Percentiles rank a stretch among this genome's conserved stretches.
These are phyloP conservation scores for Theileria orientalis DNA, from an alignment of 169 alveolate genomes.

Conservation along the genomic window DNA sequence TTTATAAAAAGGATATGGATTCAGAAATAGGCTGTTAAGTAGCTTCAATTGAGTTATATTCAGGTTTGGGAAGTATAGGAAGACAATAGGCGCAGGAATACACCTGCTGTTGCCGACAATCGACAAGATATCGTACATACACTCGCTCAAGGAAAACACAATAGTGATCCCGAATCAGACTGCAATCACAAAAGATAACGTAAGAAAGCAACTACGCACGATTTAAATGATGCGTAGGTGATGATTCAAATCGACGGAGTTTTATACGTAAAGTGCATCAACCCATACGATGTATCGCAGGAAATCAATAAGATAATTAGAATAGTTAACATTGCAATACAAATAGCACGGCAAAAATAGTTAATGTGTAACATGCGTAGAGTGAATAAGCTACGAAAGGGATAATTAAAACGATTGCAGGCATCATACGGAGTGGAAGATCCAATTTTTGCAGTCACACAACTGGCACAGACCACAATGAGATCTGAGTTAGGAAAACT, in stretches of 20 bases:
- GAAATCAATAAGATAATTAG: constrained; percentile 13
- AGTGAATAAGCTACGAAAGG: neutral
- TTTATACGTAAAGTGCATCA: constrained; percentile 85
- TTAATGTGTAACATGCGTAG: neutral
- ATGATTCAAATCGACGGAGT: constrained; percentile 93
- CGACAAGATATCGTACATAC: constrained; percentile 88
- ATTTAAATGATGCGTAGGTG: constrained; percentile 50
- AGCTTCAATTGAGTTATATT: too few species aligned
- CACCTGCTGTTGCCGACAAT: constrained; percentile 88
- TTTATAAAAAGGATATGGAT: too few species aligned
- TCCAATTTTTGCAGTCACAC: constrained; percentile 90
- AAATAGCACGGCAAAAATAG: neutral
- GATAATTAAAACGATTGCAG: neutral
- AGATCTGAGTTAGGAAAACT: constrained; percentile 94
- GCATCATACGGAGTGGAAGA: constrained; percentile 93
- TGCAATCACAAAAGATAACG: constrained; percentile 94
- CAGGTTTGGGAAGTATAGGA: constrained; percentile 87
- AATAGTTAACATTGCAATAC: neutral
- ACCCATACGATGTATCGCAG: constrained; percentile 79
- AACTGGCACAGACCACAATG: constrained; percentile 94
- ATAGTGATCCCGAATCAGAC: constrained; percentile 89
- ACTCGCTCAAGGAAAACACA: constrained; percentile 91
- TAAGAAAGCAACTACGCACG: too few species aligned
- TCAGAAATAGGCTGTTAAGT: too few species aligned
- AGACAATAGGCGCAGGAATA: constrained; percentile 87